A percentile compares a stretch with the other conserved stretches of the same genome.
Evolutionary conservation across 2,329 filamentous ascomycete species (phyloP).

Genomic region (Chaetothyriales sp.): DNA sequence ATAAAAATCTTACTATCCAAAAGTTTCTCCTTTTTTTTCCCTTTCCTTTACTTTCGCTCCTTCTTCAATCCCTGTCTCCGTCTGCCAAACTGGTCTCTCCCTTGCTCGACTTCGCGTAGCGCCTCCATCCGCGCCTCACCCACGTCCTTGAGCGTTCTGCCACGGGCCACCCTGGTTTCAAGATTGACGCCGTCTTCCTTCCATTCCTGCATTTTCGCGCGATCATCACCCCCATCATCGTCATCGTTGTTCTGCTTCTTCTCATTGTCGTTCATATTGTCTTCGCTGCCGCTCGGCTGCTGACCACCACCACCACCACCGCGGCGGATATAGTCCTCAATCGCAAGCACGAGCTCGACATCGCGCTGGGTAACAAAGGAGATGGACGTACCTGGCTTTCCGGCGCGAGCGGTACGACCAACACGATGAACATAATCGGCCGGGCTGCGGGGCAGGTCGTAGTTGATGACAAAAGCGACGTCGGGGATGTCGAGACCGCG

Average conservation of each 20-base stretch:
- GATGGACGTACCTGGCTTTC: conserved; percentile 64
- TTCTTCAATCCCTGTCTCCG: conserved; percentile 31
- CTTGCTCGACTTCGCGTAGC: conserved; percentile 77
- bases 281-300: background rate
- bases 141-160: conserved; percentile 66
- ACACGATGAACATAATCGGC: conserved; percentile 97
- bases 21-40: background rate
- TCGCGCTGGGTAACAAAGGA: conserved; percentile 88
- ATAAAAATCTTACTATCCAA: background rate
- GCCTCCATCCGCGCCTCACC: conserved; percentile 94
- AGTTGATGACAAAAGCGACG: conserved; percentile 82
- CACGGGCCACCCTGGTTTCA: conserved; percentile 74
- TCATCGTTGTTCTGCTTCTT: conserved; percentile 32
- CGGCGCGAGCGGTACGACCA: conserved; percentile 85
- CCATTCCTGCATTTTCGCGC: conserved; percentile 64
- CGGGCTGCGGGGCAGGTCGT: conserved; percentile 86
- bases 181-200: conserved; percentile 81
- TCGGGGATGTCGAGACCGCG: conserved; percentile 91
- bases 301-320: conserved; percentile 52
- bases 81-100: conserved; percentile 81
- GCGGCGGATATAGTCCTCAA: conserved; percentile 57
- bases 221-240: background rate
- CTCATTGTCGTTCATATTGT: conserved; percentile 13
- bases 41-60: conserved; percentile 7
- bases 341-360: conserved; percentile 76